phyloP scores from a whole-genome alignment of 305 asterid genomes.

The Solanum hybrid region DNA sequence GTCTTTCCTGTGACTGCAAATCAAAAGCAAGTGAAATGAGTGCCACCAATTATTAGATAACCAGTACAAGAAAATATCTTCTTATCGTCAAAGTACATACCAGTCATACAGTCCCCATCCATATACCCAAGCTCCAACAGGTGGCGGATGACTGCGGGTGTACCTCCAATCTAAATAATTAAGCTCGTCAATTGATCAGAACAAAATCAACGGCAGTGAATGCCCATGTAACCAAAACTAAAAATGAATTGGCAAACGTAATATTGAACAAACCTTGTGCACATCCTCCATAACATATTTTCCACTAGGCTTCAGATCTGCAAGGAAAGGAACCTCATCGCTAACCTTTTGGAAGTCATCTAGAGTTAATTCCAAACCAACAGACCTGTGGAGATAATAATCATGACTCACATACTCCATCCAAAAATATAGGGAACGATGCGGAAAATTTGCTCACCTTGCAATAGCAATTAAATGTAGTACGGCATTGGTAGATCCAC shows the following conservation, averaged over 20 bases:
- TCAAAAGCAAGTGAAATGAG: constrained; percentile 1
- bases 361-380: constrained; percentile 70
- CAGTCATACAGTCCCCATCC: constrained; percentile 89
- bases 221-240: background rate
- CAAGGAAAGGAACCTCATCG: constrained; percentile 84
- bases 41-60: background rate
- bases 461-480: constrained; percentile 95
- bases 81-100: constrained; percentile 16
- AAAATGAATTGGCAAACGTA: background rate
- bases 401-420: constrained; percentile 23
- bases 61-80: background rate
- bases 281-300: constrained; percentile 97
- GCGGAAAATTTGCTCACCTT: constrained; percentile 35
- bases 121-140: constrained; percentile 68
- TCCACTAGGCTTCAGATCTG: constrained; percentile 99
- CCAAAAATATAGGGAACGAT: background rate
- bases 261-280: constrained; percentile 54
- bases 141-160: constrained; percentile 73
- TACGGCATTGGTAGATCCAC: constrained; percentile 97
- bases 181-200: constrained; percentile 5
- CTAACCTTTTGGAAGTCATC: constrained; percentile 96
- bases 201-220: background rate
- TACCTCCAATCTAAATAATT: constrained; percentile 76
- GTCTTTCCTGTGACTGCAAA: constrained; percentile 79
- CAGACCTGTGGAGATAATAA: constrained; percentile 63